Conservation (phyloP, 805 yeast genomes). For the Candida sphagnicola region DNA sequence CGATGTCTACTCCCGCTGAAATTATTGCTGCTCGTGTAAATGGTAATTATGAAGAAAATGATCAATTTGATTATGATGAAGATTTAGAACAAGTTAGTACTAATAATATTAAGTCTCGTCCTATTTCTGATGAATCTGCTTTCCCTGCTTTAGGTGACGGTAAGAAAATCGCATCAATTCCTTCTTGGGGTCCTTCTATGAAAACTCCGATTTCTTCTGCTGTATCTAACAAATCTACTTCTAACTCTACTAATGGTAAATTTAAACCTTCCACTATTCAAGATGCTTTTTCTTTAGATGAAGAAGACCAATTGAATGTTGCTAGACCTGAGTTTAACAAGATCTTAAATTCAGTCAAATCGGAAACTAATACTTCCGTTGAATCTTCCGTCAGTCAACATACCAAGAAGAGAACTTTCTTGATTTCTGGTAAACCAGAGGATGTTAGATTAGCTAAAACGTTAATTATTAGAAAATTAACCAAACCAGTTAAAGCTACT, state of each 20-base stretch:
- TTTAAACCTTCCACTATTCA: conserved; percentile 59
- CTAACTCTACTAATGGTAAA: conserved; percentile 17
- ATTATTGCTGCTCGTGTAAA: conserved; percentile 42
- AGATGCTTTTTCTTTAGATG: conserved; percentile 73
- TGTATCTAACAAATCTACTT: conserved; percentile 10
- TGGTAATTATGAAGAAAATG: conserved; percentile 5
- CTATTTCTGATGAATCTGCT: conserved; percentile 50
- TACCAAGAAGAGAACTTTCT: conserved; percentile 75
- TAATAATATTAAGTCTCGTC: conserved; percentile 24
- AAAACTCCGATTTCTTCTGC: conserved; percentile 18
- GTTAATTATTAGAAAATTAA: conserved; percentile 68
- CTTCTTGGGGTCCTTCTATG: conserved; percentile 37
- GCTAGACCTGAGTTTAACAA: conserved; percentile 64
- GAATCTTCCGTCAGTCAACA: conserved; percentile 79
- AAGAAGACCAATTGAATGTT: conserved; percentile 62
- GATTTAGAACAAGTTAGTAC: conserved; percentile 11
- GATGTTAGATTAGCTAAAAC: conserved; percentile 69
- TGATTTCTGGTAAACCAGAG: conserved; percentile 70
- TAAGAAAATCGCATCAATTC: conserved; percentile 7
- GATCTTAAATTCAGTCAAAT: conserved; percentile 59
- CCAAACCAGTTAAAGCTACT: conserved; percentile 62
- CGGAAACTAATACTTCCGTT: conserved; percentile 58
- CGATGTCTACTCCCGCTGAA: conserved; percentile 46
- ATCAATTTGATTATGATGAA: conserved; percentile 7
- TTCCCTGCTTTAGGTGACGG: conserved; percentile 64